Evolutionary conservation across 2,329 filamentous ascomycete genomes (phyloP).

Genomic region (Pezicula neosporulosa): DNA sequence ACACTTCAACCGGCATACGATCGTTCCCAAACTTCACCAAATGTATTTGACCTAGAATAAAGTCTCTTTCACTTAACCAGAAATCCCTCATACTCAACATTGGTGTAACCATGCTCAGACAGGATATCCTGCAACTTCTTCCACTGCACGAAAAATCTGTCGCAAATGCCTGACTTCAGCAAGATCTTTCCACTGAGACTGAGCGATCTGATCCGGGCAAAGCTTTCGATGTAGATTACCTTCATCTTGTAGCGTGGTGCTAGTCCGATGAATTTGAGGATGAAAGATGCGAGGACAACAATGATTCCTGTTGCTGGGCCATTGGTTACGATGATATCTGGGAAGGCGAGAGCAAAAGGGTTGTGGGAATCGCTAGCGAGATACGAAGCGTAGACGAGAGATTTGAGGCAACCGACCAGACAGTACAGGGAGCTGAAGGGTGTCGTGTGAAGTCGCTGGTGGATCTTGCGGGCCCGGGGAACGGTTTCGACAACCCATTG

Average conservation of each 20-base stretch:
- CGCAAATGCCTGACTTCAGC: constrained; percentile 58
- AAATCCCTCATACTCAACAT: constrained; percentile 27
- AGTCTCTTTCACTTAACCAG: constrained; percentile 21
- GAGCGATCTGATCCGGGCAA: constrained; percentile 78
- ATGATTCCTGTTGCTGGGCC: constrained; percentile 87
- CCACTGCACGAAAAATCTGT: constrained; percentile 84
- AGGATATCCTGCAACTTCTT: constrained; percentile 35
- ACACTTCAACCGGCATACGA: no score
- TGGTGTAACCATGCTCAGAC: constrained; percentile 17
- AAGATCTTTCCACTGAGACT: constrained; percentile 84
- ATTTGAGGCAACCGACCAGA: constrained; percentile 56
- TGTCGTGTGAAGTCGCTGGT: constrained; percentile 74
- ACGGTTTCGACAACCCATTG: constrained; percentile 53
- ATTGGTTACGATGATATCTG: constrained; percentile 79
- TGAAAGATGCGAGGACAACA: constrained; percentile 54
- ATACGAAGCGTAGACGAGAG: constrained; percentile 39
- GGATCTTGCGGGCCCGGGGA: constrained; percentile 73
- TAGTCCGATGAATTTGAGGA: constrained; percentile 45
- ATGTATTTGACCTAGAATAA: no score
- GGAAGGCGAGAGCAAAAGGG: constrained; percentile 41
- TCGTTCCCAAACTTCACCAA: no score
- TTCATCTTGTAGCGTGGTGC: constrained; percentile 59
- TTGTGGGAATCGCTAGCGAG: constrained; percentile 28
- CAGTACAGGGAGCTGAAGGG: constrained; percentile 66
- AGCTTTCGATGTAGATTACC: constrained; percentile 87